Conservation (phyloP, 495 filamentous ascomycete species). For the Aspergillus wentii region DNA sequence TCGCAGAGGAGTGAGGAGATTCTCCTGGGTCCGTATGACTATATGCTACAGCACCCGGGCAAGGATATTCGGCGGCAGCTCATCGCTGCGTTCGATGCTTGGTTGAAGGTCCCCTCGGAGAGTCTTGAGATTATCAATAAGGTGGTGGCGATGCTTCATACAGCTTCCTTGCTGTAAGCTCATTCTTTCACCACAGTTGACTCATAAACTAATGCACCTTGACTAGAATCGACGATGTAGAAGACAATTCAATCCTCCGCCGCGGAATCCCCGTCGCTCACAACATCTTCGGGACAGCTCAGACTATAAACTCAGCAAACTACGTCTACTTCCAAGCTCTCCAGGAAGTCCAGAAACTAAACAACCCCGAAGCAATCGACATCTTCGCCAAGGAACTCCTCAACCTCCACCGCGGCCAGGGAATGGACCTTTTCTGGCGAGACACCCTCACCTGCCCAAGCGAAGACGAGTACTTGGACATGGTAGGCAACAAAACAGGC, state of each 20-base stretch:
- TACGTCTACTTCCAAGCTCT: slow-evolving; percentile 94
- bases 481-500: slow-evolving; percentile 98
- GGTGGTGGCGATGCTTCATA: slow-evolving; percentile 91
- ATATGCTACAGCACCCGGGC: slow-evolving; percentile 78
- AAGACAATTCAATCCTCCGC: slow-evolving; percentile 78
- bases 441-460: slow-evolving; percentile 89
- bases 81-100: slow-evolving; percentile 86
- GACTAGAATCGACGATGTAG: slow-evolving; percentile 77
- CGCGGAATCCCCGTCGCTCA: slow-evolving; percentile 91
- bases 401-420: slow-evolving; percentile 93
- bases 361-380: slow-evolving; percentile 62
- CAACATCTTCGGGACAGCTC: slow-evolving; percentile 88
- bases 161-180: slow-evolving; percentile 72
- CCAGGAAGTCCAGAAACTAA: slow-evolving; percentile 71
- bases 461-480: slow-evolving; percentile 96
- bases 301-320: slow-evolving; percentile 96
- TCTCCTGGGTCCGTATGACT: slow-evolving; percentile 81
- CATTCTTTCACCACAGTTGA: slow-evolving; percentile 1
- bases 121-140: slow-evolving; percentile 78
- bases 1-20: slow-evolving; percentile 70
- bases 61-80: slow-evolving; percentile 86
- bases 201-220: neutral
- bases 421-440: slow-evolving; percentile 97
- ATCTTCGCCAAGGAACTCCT: slow-evolving; percentile 87
- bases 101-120: slow-evolving; percentile 76